Conservation (phyloP, 768 basidiomycete species). For the Hortiboletus flavorubellus region DNA sequence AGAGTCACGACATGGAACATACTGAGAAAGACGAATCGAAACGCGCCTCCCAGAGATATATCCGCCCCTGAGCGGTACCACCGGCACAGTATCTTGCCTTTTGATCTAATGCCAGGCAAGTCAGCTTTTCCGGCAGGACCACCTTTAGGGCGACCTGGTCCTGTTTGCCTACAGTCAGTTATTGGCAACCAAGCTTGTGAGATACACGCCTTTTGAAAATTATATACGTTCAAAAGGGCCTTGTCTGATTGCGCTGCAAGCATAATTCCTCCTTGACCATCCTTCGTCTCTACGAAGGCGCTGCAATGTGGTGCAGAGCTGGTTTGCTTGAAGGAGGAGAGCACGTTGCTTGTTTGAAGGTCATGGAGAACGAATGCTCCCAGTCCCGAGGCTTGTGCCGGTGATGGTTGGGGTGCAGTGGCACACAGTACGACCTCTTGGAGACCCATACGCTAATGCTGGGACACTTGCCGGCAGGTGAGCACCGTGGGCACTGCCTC, state of each 20-base stretch:
- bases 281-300: constrained; percentile 61
- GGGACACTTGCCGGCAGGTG: not conserved
- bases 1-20: constrained; percentile 12
- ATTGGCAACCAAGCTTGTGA: not conserved
- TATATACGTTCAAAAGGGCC: constrained; percentile 84
- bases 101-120: constrained; percentile 72
- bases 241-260: constrained; percentile 87
- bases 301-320: constrained; percentile 61
- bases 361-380: constrained; percentile 79
- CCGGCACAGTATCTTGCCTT: constrained; percentile 79
- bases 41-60: constrained; percentile 95
- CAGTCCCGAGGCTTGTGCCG: constrained; percentile 42
- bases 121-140: constrained; percentile 85
- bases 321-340: constrained; percentile 90
- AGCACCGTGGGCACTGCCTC: not conserved
- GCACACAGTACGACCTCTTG: constrained; percentile 70
- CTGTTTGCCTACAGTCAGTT: constrained; percentile 38
- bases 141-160: constrained; percentile 87
- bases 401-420: constrained; percentile 43
- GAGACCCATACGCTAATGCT: constrained; percentile 41
- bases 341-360: constrained; percentile 66
- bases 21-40: not conserved
- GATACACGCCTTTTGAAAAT: constrained; percentile 80
- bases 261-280: constrained; percentile 79
- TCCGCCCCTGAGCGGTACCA: constrained; percentile 82